Evolutionary conservation across 2,329 filamentous ascomycete species (phyloP), one percentile per base, ranked within the genome.

Genomic region (Dactylonectria macrodidyma): DNA sequence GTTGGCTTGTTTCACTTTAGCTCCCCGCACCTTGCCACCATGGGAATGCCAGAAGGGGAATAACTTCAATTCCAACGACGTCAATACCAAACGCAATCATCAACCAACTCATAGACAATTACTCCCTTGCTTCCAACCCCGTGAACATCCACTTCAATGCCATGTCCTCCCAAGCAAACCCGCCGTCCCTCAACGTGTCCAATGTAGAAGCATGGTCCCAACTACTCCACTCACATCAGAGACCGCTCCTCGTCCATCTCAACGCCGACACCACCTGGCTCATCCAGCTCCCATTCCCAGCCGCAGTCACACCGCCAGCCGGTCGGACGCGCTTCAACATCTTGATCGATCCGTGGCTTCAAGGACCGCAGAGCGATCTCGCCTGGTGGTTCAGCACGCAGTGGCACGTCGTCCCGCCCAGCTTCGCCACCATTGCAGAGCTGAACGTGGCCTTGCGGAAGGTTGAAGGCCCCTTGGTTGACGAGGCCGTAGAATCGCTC

Each of bases 381-480:
- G 88, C 88, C 2, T 79, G 81, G 51, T 92, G 90, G 87, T 92
- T 92, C 77, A 89, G 86, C 57, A 88, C 88, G 72, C 90, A 92
- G 77, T 90, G 86, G 84, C 90, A 92, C 75, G 83, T 86, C 1
- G 83, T 83, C 0, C 77, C 86, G 60, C 87, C 88, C 59, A 84
- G 83, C 12, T 83, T 91, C 12, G 81, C 85, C 72, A 89, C 82
- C 10, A 84, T 92, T 14, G 79, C 78, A 1, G 88, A 89, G 59
- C 81, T 92, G 7, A 86, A 91, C 5, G 12, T 11, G 10, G 38
- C 38, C 1, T 41, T 41, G 38, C 38, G 38, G 10, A 11, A 41
- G 38, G 38, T 14, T 5, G 38, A 41, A 41, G 38, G 38, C 4
- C 5, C 12, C 3, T 6, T 16, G 38, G 16, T 5, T 16, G 6